Evolutionary conservation across 2,329 filamentous ascomycete genomes (phyloP).

Genomic region (Aureobasidium sp.): DNA sequence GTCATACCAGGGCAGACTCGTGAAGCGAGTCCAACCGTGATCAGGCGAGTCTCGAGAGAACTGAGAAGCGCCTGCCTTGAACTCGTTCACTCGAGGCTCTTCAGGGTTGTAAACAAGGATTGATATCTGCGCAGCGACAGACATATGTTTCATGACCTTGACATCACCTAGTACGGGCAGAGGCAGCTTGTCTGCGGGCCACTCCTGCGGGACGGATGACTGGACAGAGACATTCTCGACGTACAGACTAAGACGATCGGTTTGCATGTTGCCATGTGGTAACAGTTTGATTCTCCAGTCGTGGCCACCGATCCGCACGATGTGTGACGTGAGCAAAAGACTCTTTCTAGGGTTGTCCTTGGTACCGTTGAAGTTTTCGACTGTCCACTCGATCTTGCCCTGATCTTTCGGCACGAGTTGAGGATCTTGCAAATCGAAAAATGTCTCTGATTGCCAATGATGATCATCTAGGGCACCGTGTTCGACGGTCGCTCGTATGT

Average conservation of each 20-base stretch:
- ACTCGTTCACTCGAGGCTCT: slow-evolving; percentile 53
- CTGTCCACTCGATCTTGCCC: slow-evolving; percentile 52
- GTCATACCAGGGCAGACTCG: slow-evolving; percentile 50
- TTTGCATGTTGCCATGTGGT: slow-evolving; percentile 52
- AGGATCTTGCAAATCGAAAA: slow-evolving; percentile 50
- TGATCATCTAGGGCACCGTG: slow-evolving; percentile 52
- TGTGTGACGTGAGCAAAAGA: slow-evolving; percentile 51
- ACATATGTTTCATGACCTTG: slow-evolving; percentile 33
- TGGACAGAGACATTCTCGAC: slow-evolving; percentile 52
- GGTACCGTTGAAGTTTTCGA: slow-evolving; percentile 54
- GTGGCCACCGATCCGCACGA: slow-evolving; percentile 50
- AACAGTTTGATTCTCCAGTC: slow-evolving; percentile 63
- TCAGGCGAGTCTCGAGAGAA: slow-evolving; percentile 53
- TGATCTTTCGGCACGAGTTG: slow-evolving; percentile 48
- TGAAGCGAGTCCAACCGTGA: slow-evolving; percentile 58
- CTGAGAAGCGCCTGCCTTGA: slow-evolving; percentile 51
- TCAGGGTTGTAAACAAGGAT: slow-evolving; percentile 58
- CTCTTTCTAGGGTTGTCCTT: slow-evolving; percentile 53
- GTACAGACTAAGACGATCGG: slow-evolving; percentile 52
- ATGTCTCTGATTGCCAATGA: slow-evolving; percentile 54
- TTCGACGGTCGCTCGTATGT: slow-evolving; percentile 45
- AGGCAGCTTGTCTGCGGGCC: slow-evolving; percentile 23
- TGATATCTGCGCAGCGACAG: slow-evolving; percentile 52
- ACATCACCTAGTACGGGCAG: slow-evolving; percentile 24
- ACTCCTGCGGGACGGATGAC: slow-evolving; percentile 20